Evolutionary conservation across 169 alveolate genomes (phyloP), one percentile per base, ranked within the genome.

Genomic region (Cryptosporidium meleagridis): DNA sequence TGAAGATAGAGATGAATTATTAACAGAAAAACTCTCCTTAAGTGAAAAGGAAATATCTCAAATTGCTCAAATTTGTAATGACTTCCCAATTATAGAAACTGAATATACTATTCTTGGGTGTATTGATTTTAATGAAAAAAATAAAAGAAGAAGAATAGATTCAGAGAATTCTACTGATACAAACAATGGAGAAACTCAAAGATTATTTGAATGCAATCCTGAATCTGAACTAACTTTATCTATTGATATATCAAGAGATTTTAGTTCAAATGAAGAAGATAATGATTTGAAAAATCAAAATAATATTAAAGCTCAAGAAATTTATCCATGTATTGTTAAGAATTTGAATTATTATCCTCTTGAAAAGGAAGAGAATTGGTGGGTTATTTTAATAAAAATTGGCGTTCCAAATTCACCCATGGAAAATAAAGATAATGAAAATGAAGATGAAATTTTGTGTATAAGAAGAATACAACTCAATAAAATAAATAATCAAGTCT

Each of bases 281-380:
- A n/a, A 1, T 23, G 26, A 2, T 21, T 21, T 55, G 37, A 55
- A 10, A 55, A 55, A 4, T 55, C 67, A 93, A 93, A 12, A 85
- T 85, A 41, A 70, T 87, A 29, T 86, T 85, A 48, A 85, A 92
- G 52, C 69, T 75, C 59, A 58, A 62, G 59, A 71, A 67, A 62
- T 85, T 84, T 39, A 69, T 12, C 29, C 61, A 91, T 80, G 53
- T 75, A 84, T 52, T 18, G 35, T 69, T 51, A 33, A 71, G 21
- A 52, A 87, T 39, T 89, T 62, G 95, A 96, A 55, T 97, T 95
- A 94, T 84, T 98, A 95, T 94, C 99, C 99, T 8, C 94, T 95
- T 85, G 99, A 95, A 85, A 98, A 98, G 94, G 98, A 96, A 85
- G 99, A 99, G 89, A 94, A 97, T 91, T 99, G 99, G 99, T 99